Conservation (phyloP, 2,329 filamentous ascomycete genomes). For the Celoporthe dispersa region DNA sequence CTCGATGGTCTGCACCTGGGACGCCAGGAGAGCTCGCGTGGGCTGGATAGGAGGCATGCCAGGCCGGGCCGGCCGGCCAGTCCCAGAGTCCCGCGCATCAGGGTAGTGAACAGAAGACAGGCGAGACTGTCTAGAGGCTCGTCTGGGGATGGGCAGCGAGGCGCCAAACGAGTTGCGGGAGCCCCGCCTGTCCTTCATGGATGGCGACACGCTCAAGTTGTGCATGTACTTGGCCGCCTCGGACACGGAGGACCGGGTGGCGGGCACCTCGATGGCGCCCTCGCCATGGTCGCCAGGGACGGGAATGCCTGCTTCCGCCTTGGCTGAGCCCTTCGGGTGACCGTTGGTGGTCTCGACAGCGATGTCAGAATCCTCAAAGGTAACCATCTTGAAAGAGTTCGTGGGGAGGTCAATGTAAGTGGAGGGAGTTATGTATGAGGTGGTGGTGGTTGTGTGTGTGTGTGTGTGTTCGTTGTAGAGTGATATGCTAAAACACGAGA, state of each 20-base stretch:
- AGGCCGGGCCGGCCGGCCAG: slow-evolving; percentile 52
- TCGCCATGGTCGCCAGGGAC: slow-evolving; percentile 50
- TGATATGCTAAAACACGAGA: slow-evolving; percentile 13
- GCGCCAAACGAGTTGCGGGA: slow-evolving; percentile 79
- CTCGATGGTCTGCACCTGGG: slow-evolving; percentile 71
- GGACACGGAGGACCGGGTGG: slow-evolving; percentile 68
- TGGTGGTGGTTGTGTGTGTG: neutral
- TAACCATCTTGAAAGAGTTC: slow-evolving; percentile 24
- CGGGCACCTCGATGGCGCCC: slow-evolving; percentile 70
- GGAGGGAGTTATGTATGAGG: neutral
- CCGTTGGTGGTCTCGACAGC: slow-evolving; percentile 4
- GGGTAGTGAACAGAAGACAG: slow-evolving; percentile 61
- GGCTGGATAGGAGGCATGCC: slow-evolving; percentile 64
- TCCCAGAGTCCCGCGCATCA: slow-evolving; percentile 44
- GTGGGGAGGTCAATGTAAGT: slow-evolving; percentile 14
- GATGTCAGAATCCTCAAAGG: slow-evolving; percentile 15
- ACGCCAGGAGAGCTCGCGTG: slow-evolving; percentile 69
- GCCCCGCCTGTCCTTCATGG: slow-evolving; percentile 67
- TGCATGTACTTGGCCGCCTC: slow-evolving; percentile 74
- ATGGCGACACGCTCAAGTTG: slow-evolving; percentile 69
- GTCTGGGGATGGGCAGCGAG: slow-evolving; percentile 72
- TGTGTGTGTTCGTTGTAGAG: neutral
- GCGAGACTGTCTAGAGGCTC: slow-evolving; percentile 67
- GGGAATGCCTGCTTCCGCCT: slow-evolving; percentile 35
- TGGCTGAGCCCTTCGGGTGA: slow-evolving; percentile 34